Evolutionary conservation across 306 rosid species (phyloP).

Genomic region (Geum urbanum): DNA sequence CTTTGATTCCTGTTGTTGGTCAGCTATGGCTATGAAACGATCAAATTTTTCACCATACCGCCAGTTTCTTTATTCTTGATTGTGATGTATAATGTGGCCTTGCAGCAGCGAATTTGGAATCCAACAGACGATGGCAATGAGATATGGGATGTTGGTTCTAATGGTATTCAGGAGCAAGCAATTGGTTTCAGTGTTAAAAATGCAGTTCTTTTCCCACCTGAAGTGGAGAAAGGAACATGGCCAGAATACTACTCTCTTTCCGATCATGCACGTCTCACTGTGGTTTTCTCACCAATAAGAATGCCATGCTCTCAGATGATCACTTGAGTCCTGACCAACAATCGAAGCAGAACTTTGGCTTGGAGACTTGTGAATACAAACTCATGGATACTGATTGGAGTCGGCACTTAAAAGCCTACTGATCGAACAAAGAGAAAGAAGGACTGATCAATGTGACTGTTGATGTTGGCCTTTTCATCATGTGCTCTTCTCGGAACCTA

Average conservation of each 20-base stretch:
- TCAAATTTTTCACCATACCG: not conserved
- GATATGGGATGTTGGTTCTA: slow-evolving; percentile 29
- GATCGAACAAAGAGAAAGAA: not conserved
- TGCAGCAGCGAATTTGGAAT: slow-evolving; percentile 84
- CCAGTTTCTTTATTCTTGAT: not conserved
- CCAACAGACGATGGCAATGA: slow-evolving; percentile 40
- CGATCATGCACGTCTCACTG: slow-evolving; percentile 89
- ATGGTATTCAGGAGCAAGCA: slow-evolving; percentile 46
- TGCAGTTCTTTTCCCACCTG: slow-evolving; percentile 85
- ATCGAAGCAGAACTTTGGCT: slow-evolving; percentile 9
- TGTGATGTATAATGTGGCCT: slow-evolving; percentile 12
- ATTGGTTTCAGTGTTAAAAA: slow-evolving; percentile 77
- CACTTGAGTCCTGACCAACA: slow-evolving; percentile 24
- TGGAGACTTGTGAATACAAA: slow-evolving; percentile 22
- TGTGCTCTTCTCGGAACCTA: not conserved
- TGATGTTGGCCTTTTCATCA: not conserved
- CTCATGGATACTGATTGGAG: slow-evolving; percentile 11
- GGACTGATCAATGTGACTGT: not conserved
- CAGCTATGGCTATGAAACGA: not conserved
- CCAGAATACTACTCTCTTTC: slow-evolving; percentile 88
- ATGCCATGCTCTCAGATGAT: slow-evolving; percentile 69
- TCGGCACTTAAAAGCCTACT: not conserved
- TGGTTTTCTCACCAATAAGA: slow-evolving; percentile 75
- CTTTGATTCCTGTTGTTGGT: not conserved
- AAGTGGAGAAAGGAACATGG: slow-evolving; percentile 91